Conservation (phyloP, 2,329 filamentous ascomycete genomes). For the Colletotrichum siamense region DNA sequence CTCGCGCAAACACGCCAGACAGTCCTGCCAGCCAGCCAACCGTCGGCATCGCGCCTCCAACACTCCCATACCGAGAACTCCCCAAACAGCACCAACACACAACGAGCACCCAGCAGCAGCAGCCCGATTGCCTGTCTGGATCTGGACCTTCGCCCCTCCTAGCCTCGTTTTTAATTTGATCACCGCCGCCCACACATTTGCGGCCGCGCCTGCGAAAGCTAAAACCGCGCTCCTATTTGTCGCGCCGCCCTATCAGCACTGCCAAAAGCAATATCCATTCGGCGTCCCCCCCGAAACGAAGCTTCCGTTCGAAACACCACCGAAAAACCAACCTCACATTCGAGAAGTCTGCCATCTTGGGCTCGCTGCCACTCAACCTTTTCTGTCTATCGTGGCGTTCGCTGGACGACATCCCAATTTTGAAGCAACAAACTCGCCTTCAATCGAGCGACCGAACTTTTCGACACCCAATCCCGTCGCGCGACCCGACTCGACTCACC, state of each 20-base stretch:
- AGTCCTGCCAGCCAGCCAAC: not conserved
- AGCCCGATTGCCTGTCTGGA: slow-evolving; percentile 14
- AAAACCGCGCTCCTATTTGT: slow-evolving; percentile 17
- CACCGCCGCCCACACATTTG: slow-evolving; percentile 19
- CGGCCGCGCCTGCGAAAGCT: slow-evolving; percentile 17
- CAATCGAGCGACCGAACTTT: not conserved
- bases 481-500: not conserved
- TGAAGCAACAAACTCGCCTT: not conserved
- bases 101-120: not conserved
- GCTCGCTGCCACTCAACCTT: not conserved
- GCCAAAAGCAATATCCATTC: slow-evolving; percentile 14
- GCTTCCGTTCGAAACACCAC: slow-evolving; percentile 19
- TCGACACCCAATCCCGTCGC: not conserved
- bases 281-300: slow-evolving; percentile 7
- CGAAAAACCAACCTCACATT: slow-evolving; percentile 17
- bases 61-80: not conserved
- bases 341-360: slow-evolving; percentile 21
- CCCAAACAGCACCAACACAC: not conserved
- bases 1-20: not conserved
- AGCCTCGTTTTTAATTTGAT: slow-evolving; percentile 21
- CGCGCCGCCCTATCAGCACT: slow-evolving; percentile 12
- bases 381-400: slow-evolving; percentile 16
- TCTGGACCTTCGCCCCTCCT: slow-evolving; percentile 18
- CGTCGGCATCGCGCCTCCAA: not conserved
- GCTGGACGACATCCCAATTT: slow-evolving; percentile 20